A percentile compares a stretch with the other conserved stretches of the same genome.
Conservation (phyloP, 2,329 filamentous ascomycete genomes). For the Monilinia fructigena region DNA sequence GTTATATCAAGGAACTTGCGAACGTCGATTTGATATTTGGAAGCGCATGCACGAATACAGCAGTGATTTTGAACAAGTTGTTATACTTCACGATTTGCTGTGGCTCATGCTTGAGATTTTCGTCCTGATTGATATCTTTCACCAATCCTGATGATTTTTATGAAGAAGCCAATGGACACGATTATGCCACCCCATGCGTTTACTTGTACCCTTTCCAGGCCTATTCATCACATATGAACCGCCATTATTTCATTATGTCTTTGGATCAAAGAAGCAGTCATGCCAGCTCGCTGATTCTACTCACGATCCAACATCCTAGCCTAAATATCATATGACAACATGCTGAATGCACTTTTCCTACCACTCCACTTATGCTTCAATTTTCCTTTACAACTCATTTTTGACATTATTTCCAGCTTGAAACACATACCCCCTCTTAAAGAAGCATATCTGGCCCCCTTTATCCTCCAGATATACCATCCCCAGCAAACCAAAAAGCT, state of each 20-base stretch:
- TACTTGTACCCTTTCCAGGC: background rate
- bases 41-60: slow-evolving; percentile 2
- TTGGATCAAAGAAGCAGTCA: background rate
- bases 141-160: background rate
- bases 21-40: background rate
- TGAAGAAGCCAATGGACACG: slow-evolving; percentile 9
- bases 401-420: too few relatives aligned
- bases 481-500: background rate
- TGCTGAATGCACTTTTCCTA: background rate
- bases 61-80: slow-evolving; percentile 18
- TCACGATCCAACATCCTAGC: background rate
- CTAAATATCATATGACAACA: background rate
- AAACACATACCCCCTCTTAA: background rate
- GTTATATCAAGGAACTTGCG: slow-evolving; percentile 13
- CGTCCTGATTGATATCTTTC: slow-evolving; percentile 4
- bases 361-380: background rate
- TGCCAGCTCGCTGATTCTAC: background rate
- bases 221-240: background rate
- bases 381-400: too few relatives aligned
- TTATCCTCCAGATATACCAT: background rate
- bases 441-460: background rate
- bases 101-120: slow-evolving; percentile 12
- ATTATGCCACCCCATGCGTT: slow-evolving; percentile 8
- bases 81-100: slow-evolving; percentile 8
- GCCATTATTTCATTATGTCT: background rate